These are phyloP conservation scores for Dianthus caryophyllus DNA, from an alignment of 148 eudicot genomes.

Conservation along the genomic window DNA sequence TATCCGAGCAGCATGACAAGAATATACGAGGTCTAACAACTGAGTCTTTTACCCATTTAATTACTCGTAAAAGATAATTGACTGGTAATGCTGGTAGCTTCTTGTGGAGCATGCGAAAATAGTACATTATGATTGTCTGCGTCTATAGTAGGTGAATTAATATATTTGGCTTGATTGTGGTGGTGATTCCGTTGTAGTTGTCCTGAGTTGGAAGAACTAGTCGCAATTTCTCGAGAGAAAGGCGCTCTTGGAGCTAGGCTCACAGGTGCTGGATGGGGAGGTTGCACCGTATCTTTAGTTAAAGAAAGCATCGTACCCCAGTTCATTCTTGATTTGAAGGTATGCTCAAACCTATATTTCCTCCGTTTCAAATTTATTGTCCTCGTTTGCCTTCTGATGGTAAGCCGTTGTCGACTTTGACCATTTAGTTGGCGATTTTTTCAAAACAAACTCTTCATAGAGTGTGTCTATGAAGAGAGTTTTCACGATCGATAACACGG, in stretches of 20 bases:
- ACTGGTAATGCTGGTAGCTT: background rate
- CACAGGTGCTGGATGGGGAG: slow-evolving; percentile 99
- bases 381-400: too few species aligned
- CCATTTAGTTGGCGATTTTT: too few species aligned
- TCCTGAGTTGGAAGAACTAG: slow-evolving; percentile 92
- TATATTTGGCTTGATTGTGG: background rate
- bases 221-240: slow-evolving; percentile 58
- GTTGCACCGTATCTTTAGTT: slow-evolving; percentile 86
- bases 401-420: too few species aligned
- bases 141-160: background rate
- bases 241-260: slow-evolving; percentile 94
- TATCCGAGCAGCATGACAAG: too few species aligned
- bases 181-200: slow-evolving; percentile 39
- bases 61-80: too few species aligned
- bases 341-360: slow-evolving; percentile 14
- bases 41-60: too few species aligned
- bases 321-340: slow-evolving; percentile 88
- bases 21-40: too few species aligned
- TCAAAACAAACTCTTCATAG: too few species aligned
- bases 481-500: too few species aligned
- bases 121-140: background rate
- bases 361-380: too few species aligned
- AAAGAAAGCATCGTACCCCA: slow-evolving; percentile 77
- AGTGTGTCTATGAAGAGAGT: too few species aligned
- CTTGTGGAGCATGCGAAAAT: background rate